phyloP scores from a whole-genome alignment of 331 rosid species.

The Pyrus hybrid region DNA sequence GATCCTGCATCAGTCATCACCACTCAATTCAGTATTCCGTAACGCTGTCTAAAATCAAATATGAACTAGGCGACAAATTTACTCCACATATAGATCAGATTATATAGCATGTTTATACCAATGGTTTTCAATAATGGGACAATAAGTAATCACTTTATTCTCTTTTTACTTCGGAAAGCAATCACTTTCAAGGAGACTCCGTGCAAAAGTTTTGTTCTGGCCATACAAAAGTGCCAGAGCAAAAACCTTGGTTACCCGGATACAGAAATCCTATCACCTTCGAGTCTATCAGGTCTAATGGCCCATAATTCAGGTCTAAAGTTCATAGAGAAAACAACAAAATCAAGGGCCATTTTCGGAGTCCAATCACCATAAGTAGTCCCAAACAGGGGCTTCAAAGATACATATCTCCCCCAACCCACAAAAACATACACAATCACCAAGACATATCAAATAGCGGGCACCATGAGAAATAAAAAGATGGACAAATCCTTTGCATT shows the following conservation, averaged over 20 bases:
- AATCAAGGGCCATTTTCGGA: background rate
- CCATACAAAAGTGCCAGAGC: background rate
- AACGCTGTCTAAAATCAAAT: slow-evolving; percentile 10
- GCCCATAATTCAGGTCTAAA: background rate
- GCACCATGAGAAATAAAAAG: background rate
- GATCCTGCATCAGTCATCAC: slow-evolving; percentile 51
- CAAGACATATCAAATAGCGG: background rate
- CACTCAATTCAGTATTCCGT: background rate
- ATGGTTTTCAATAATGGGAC: background rate
- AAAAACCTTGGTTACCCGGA: background rate
- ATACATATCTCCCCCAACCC: background rate
- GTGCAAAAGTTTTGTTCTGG: background rate
- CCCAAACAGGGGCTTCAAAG: background rate
- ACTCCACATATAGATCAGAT: background rate
- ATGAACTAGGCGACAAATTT: background rate
- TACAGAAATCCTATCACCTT: background rate
- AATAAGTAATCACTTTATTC: background rate
- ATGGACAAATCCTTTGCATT: too few species aligned
- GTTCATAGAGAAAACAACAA: background rate
- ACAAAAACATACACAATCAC: background rate
- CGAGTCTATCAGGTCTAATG: background rate
- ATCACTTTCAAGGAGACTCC: background rate
- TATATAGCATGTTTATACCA: background rate
- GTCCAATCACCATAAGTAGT: background rate
- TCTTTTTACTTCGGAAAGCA: background rate